Evolutionary conservation across 176 grass and related monocot species (phyloP).

Genomic region (Lolium multiflorum): DNA sequence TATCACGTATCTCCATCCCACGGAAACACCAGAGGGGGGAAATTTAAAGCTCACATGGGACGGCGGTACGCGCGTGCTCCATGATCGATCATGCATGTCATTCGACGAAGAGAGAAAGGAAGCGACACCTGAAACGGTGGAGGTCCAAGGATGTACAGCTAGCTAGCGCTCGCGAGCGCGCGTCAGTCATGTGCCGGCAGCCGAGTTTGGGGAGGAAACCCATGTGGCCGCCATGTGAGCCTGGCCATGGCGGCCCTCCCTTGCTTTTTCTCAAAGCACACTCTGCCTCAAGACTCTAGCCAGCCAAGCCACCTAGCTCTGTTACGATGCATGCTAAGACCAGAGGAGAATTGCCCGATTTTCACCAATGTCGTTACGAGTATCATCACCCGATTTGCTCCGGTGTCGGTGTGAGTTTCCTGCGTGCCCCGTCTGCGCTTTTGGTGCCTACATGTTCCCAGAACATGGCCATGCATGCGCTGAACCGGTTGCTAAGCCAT

Average conservation of each 20-base stretch:
- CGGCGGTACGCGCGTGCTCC: slow-evolving; percentile 9
- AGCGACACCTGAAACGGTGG: slow-evolving; percentile 11
- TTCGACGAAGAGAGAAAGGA: background rate
- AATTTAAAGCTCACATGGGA: slow-evolving; percentile 29
- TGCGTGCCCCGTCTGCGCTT: background rate
- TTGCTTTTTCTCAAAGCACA: background rate
- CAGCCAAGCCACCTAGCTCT: no score
- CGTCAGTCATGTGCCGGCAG: slow-evolving; percentile 30
- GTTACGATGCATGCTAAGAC: background rate
- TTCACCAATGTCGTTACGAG: background rate
- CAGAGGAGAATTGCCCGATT: background rate
- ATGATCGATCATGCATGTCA: background rate
- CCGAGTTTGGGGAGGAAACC: slow-evolving; percentile 44
- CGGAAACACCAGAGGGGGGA: background rate
- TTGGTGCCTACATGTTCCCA: slow-evolving; percentile 5
- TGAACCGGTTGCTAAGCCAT: slow-evolving; percentile 9
- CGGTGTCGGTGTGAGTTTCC: background rate
- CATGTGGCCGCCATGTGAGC: slow-evolving; percentile 58
- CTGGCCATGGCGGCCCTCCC: background rate
- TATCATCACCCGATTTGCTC: background rate
- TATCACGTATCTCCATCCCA: background rate
- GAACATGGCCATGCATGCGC: background rate
- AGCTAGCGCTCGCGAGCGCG: background rate
- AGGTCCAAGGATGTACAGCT: slow-evolving; percentile 7
- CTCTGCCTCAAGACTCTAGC: background rate